phyloP scores from a whole-genome alignment of 306 rosid genomes.

The Trichosanthes cucumerina region DNA sequence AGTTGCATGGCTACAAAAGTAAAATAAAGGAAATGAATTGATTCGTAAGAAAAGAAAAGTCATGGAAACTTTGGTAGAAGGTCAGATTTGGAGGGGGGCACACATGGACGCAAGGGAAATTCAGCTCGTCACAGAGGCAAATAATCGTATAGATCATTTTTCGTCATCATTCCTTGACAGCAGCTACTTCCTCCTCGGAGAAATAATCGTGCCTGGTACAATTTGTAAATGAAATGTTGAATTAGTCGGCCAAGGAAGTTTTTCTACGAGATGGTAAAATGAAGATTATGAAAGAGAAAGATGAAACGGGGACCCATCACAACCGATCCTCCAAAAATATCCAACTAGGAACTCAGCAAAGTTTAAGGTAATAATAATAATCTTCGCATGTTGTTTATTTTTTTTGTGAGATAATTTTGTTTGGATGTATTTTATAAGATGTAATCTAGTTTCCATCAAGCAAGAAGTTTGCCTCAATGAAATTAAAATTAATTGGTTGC shows the following conservation, averaged over 20 bases:
- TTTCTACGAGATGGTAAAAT: not conserved
- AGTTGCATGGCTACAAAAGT: conserved; percentile 2
- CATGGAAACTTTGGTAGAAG: not conserved
- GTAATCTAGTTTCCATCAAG: not conserved
- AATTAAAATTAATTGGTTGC: not conserved
- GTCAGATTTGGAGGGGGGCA: not conserved
- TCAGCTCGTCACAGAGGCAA: not conserved
- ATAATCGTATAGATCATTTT: conserved; percentile 7
- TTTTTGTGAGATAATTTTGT: not conserved
- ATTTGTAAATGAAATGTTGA: not conserved
- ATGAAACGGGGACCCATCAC: not conserved
- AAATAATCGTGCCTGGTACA: conserved; percentile 70
- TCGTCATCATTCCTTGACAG: conserved; percentile 63
- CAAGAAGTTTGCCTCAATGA: not conserved
- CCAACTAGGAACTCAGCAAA: not conserved
- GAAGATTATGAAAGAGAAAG: not conserved
- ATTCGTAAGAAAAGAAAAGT: not conserved
- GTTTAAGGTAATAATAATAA: not conserved
- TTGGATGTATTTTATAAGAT: not conserved
- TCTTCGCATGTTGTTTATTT: not conserved
- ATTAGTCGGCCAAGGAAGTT: not conserved
- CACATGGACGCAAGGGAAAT: not conserved
- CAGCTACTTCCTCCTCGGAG: conserved; percentile 35
- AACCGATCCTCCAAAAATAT: not conserved
- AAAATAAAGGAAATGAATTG: not conserved